Conservation (phyloP, 140 eudicot genomes). For the Erigeron philadelphicus region DNA sequence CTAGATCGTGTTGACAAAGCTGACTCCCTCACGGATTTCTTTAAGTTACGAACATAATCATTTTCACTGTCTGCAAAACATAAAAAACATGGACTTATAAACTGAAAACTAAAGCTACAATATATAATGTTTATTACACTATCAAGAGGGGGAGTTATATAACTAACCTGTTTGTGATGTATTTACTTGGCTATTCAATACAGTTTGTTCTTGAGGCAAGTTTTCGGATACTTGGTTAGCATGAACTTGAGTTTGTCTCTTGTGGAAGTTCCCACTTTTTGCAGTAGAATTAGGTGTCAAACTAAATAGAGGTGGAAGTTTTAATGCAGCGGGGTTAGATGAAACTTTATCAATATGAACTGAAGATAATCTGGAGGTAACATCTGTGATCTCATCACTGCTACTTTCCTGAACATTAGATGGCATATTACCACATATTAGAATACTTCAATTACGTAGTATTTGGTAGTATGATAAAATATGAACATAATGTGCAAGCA, state of each 20-base stretch:
- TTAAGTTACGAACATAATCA: conserved; percentile 57
- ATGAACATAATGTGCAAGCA: neutral
- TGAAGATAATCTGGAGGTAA: conserved; percentile 60
- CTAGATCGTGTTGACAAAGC: conserved; percentile 54
- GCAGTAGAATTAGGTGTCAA: conserved; percentile 73
- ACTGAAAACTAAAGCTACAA: conserved; percentile 11
- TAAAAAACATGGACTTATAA: conserved; percentile 8
- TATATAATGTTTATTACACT: neutral
- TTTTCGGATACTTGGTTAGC: conserved; percentile 46
- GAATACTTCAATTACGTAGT: neutral
- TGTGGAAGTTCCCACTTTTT: conserved; percentile 64
- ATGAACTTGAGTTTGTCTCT: conserved; percentile 44
- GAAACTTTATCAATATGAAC: conserved; percentile 71
- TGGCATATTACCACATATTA: conserved; percentile 7
- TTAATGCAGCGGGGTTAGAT: conserved; percentile 66
- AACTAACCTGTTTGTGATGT: conserved; percentile 61
- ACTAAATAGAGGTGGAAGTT: conserved; percentile 90
- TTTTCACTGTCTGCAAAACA: conserved; percentile 53
- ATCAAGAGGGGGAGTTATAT: conserved; percentile 18
- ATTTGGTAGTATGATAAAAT: neutral
- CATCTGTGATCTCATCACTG: conserved; percentile 58
- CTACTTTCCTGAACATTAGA: conserved; percentile 56
- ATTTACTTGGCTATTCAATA: conserved; percentile 47
- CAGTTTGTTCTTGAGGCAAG: conserved; percentile 39
- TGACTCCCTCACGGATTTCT: conserved; percentile 91